Evolutionary conservation across 169 alveolate genomes (phyloP).

Genomic region (Babesia ovata): DNA sequence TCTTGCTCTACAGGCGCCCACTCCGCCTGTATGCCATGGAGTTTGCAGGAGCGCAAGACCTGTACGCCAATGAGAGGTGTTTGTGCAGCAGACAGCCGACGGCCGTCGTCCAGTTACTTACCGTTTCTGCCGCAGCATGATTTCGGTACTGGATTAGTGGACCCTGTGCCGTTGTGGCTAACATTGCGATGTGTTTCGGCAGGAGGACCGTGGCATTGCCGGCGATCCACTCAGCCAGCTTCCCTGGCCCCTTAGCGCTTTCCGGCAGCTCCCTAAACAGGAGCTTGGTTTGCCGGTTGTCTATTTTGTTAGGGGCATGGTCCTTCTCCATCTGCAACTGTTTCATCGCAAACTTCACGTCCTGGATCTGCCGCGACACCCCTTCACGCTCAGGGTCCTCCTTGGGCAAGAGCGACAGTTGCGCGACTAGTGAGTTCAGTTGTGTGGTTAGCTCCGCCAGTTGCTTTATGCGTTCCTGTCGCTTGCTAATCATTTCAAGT

Average conservation of each 20-base stretch:
- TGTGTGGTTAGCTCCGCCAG: slow-evolving; percentile 31
- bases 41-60: slow-evolving; percentile 59
- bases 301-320: slow-evolving; percentile 10
- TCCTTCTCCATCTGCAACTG: slow-evolving; percentile 3
- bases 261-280: slow-evolving; percentile 51
- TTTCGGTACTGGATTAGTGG: slow-evolving; percentile 51
- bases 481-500: background rate
- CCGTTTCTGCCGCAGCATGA: slow-evolving; percentile 38
- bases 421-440: slow-evolving; percentile 33
- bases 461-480: background rate
- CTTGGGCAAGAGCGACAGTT: slow-evolving; percentile 43
- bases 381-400: slow-evolving; percentile 52
- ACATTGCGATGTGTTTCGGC: slow-evolving; percentile 70
- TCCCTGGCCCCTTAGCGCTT: slow-evolving; percentile 60
- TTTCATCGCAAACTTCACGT: slow-evolving; percentile 46
- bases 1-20: slow-evolving; percentile 34
- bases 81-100: background rate
- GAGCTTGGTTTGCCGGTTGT: slow-evolving; percentile 33
- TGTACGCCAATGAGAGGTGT: background rate
- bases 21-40: slow-evolving; percentile 46
- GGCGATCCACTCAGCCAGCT: slow-evolving; percentile 65
- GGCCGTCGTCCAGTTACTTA: background rate
- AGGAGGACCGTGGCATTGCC: slow-evolving; percentile 30
- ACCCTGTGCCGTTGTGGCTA: slow-evolving; percentile 44
- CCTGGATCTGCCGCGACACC: slow-evolving; percentile 20